phyloP scores from a whole-genome alignment of 306 rosid species.

The Lithocarpus polystachyus region DNA sequence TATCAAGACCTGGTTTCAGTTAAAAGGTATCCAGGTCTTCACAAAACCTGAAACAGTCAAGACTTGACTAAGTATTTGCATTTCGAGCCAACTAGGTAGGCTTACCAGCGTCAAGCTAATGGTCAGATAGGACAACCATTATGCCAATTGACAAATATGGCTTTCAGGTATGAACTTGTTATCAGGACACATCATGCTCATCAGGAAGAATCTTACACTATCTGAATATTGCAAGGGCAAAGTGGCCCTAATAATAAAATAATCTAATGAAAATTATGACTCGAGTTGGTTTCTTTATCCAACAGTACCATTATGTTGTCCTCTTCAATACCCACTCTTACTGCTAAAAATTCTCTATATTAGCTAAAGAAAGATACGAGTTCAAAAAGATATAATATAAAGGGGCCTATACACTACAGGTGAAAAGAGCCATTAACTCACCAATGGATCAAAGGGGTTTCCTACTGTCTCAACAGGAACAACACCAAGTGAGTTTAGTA shows the following conservation, averaged over 20 bases:
- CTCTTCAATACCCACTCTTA: background rate
- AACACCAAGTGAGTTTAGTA: conserved; percentile 74
- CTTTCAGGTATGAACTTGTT: background rate
- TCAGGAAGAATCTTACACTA: conserved; percentile 1
- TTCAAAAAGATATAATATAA: background rate
- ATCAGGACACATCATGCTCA: background rate
- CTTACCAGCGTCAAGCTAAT: conserved; percentile 56
- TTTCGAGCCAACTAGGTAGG: conserved; percentile 78
- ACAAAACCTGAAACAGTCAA: conserved; percentile 48
- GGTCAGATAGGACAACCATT: conserved; percentile 36
- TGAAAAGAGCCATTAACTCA: conserved; percentile 40
- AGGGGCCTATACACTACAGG: background rate
- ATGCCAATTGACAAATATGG: conserved; percentile 4
- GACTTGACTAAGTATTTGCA: conserved; percentile 42
- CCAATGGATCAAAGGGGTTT: conserved; percentile 87
- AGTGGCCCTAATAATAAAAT: background rate
- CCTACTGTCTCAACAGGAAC: conserved; percentile 81
- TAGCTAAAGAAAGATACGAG: background rate
- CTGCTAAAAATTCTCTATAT: background rate
- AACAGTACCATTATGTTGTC: background rate
- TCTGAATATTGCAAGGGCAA: background rate
- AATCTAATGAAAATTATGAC: background rate
- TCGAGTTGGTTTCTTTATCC: background rate
- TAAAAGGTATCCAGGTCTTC: conserved; percentile 68
- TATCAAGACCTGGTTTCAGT: conserved; percentile 48